Base-by-base conservation (phyloP, 2,329 filamentous ascomycete genomes). In the Penicillium sp. region DNA sequence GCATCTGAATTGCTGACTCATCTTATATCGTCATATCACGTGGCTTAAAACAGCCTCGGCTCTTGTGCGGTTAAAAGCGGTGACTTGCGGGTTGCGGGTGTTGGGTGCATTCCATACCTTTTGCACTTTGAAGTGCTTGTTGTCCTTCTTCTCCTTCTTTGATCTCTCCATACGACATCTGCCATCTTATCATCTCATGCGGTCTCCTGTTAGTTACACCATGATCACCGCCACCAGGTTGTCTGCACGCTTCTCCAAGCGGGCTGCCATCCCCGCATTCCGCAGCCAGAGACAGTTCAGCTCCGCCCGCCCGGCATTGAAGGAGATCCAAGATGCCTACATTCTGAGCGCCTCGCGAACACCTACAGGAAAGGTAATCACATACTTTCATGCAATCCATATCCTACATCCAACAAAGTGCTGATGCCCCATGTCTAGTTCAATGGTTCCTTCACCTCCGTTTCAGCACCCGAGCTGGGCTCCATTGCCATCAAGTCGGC, bases 401-500 rank as follows among this genome's bases (percentile, higher is more conserved):
- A 23, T 32, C 20, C 7, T 1, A 7, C 3, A 7, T 13, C n/a
- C 8, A 23, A n/a, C 4, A 24, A 40, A 42, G 47, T 35, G 54
- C 44, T 46, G 47, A 57, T 52, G 31, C 45, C 29, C 4, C 23
- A 13, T 47, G 6, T n/a, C 12, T 50, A 95, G 89, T 96, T 97
- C 81, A 96, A 97, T 75, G 93, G 93, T 66, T 86, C 89, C 13
- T 93, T 95, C 69, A 80, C 87, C 39, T 87, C 81, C 41, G 83
- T 97, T 28, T 78, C 90, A 3, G 92, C 91, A 8, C 87, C 93
- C n/a, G 81, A 88, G 65, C 86, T 98, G 41, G 93, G 89, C 59
- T 89, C 92, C 27, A 84, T 85, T 13, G 93, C 91, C 50, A 97
- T 98, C 76, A 93, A 91, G 72, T 87, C 89, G 41, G 93, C 93